Evolutionary conservation across 371 early-diverging fungal genomes (phyloP), one percentile per base, ranked within the genome.

Genomic region (Apophysomyces ossiformis): DNA sequence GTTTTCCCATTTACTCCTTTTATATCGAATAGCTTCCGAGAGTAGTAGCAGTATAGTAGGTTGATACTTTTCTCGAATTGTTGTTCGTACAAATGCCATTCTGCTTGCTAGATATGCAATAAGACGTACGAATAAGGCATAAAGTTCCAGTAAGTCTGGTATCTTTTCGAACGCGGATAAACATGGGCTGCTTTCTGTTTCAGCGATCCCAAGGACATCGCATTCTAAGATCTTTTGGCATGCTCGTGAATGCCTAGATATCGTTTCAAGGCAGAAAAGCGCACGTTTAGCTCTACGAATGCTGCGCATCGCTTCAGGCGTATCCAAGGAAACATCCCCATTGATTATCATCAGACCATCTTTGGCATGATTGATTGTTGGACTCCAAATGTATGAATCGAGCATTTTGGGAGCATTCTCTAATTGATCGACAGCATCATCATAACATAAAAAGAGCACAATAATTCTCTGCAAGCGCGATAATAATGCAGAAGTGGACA

Each of bases 201-300:
- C 46, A 1, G 72, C 64, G 12, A 77, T 18, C 7, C 70, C 65
- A 2, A 77, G 58, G 1, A 70, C 72, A 12, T 71, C 59, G 4
- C 60, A 68, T 32, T 74, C 65, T 1, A 74, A 65, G 0, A 77
- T 39, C 11, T 69, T 54, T 36, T 74, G 75, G 36, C 73, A 74
- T 1, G 70, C 78, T 12, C 71, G 66, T 2, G 69, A 50, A 41
- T 63, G 58, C 21, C 65, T 64, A 0, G 67, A 50, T 0, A 71
- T 62, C 16, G 56, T 57, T 4, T 68, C 58, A 3, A 78, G 36
- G 4, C 71, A 64, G 0, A 68, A 57, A 57, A 78, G 62, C 0
- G 73, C 72, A 18, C 79, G 60, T 15, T 72, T 73, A 2, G 79
- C 68, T 39, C 73, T 75, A 46, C 60, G 64, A 7, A 77, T 13